These are phyloP conservation scores for Linnemannia zychae DNA, from an alignment of 192 early-diverging fungal genomes.

Conservation along the genomic window DNA sequence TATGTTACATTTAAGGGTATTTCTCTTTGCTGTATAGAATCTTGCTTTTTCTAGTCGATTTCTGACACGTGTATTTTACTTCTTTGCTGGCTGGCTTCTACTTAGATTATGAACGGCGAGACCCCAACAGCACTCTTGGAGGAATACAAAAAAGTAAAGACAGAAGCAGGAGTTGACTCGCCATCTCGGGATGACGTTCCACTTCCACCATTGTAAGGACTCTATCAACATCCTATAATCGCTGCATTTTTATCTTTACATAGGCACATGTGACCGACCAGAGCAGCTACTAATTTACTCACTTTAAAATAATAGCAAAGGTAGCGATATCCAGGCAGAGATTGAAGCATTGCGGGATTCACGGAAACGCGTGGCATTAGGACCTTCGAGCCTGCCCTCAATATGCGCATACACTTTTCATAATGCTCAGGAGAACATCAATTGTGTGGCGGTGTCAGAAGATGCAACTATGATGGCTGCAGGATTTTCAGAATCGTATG, in stretches of 20 bases:
- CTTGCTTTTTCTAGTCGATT: too few relatives aligned
- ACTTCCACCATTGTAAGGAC: conserved; percentile 74
- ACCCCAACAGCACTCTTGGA: conserved; percentile 61
- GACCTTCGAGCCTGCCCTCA: conserved; percentile 79
- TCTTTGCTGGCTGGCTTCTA: background rate
- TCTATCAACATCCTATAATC: conserved; percentile 13
- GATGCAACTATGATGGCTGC: conserved; percentile 86
- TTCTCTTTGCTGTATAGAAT: too few relatives aligned
- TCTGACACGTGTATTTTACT: background rate
- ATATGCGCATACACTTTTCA: conserved; percentile 97
- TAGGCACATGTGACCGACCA: background rate
- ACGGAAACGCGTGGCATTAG: conserved; percentile 79
- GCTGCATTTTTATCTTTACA: background rate
- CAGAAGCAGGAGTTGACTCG: conserved; percentile 70
- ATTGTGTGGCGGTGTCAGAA: conserved; percentile 86
- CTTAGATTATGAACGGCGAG: conserved; percentile 42
- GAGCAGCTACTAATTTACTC: too few relatives aligned
- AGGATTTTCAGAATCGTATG: conserved; percentile 95
- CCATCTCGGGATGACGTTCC: conserved; percentile 77
- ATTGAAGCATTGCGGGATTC: conserved; percentile 84
- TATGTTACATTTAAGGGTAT: background rate
- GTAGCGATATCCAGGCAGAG: conserved; percentile 83
- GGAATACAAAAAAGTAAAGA: conserved; percentile 69
- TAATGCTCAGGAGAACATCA: conserved; percentile 91
- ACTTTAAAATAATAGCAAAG: conserved; percentile 81